Base-by-base conservation (phyloP, 257 asterid species). In the Penstemon davidsonii region DNA sequence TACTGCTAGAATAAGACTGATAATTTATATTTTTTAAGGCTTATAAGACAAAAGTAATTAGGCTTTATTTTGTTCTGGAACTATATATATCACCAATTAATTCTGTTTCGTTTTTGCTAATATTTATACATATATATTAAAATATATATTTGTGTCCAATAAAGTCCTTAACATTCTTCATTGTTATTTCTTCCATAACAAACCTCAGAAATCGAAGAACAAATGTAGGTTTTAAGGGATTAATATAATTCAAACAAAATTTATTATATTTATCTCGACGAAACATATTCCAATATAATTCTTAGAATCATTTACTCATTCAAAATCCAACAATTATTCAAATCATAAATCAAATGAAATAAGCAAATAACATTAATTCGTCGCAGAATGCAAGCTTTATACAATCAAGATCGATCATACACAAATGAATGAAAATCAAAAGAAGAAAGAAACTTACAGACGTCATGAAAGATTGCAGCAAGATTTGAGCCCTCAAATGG, bases 361-460 rank as follows among this genome's bases (percentile, higher is more conserved):
- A 6, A 38, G 52, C 19, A 9, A 42, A 62, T 44, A 7, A 3
- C 3, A 43, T 25, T 60, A 40, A 45, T 13, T 44, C 42, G n/a
- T 6, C 15, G 50, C 57, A 57, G 44, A 68, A 68, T 39, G 42
- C 45, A 61, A 10, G 8, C 56, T 25, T 11, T 72, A 37, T 71
- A 54, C 13, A 46, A 69, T 37, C 38, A 12, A n/a, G 43, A 43
- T 47, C 6, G 40, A 64, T 70, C 55, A 60, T 13, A 52, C 10
- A 8, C 55, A 42, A 45, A 50, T 50, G 10, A 36, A 69, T 41
- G 18, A 55, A 54, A 55, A 6, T 12, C 3, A 19, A 39, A 47
- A 0, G 46, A 62, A 50, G 68, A 25, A 38, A 38, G 40, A 43
- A 73, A 80, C 96, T 80, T 70, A 88, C 94, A 78, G 94, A 77